A percentile compares a stretch with the other conserved stretches of the same genome.
These are phyloP conservation scores for Phytopythium vexans DNA, from an alignment of 352 stramenopile species.

Conservation along the genomic window DNA sequence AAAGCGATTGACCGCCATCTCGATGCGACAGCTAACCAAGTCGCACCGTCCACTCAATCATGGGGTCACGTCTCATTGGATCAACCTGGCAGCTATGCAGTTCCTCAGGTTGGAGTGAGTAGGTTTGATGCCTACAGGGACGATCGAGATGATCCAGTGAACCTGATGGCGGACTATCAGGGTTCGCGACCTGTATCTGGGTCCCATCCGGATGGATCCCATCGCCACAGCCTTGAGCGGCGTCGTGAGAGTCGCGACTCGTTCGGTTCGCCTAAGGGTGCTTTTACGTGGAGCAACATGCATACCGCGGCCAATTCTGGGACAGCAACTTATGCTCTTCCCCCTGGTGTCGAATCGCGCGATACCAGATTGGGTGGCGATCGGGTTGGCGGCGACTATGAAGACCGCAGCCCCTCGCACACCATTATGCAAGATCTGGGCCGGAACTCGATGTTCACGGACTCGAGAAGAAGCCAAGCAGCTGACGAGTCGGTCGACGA, in stretches of 20 bases:
- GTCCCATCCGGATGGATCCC: background rate
- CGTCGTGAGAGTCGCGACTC: conserved; percentile 1
- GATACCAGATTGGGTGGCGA: conserved; percentile 3
- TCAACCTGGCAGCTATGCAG: conserved; percentile 1
- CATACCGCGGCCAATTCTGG: conserved; percentile 16
- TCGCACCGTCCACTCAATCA: background rate
- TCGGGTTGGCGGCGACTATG: conserved; percentile 1
- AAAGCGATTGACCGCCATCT: conserved; percentile 11
- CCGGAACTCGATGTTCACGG: background rate
- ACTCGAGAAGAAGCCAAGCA: background rate
- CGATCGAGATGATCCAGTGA: conserved; percentile 25
- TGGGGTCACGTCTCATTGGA: conserved; percentile 8
- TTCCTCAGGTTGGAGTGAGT: conserved; percentile 29
- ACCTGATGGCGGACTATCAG: background rate
- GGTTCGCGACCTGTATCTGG: background rate
- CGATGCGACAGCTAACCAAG: background rate
- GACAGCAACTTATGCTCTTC: conserved; percentile 40
- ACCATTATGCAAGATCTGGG: conserved; percentile 73
- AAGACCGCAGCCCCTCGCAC: background rate
- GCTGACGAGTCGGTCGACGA: conserved; percentile 52
- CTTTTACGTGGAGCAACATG: conserved; percentile 42
- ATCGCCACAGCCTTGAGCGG: background rate
- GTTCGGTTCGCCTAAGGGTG: conserved; percentile 1
- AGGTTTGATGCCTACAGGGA: conserved; percentile 45
- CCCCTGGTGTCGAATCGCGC: conserved; percentile 16